phyloP scores from a whole-genome alignment of 2,329 filamentous ascomycete species.

The Fusarium staphyleae region DNA sequence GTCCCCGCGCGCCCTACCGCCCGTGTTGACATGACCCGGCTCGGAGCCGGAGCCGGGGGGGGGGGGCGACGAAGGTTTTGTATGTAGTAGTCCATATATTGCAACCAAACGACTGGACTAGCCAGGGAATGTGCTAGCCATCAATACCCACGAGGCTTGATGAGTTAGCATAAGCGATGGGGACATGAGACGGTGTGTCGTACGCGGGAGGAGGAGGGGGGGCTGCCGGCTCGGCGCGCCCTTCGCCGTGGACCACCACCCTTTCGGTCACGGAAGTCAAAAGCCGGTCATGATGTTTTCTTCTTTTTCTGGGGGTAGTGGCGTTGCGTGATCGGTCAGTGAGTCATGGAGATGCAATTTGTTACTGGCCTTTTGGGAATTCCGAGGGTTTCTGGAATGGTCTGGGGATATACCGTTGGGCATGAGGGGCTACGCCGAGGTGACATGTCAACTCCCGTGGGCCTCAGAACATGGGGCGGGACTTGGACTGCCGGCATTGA shows the following conservation, averaged over 20 bases:
- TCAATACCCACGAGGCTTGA: background rate
- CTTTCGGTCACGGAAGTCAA: background rate
- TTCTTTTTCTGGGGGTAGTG: slow-evolving; percentile 1
- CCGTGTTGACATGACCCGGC: slow-evolving; percentile 5
- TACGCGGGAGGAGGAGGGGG: too few relatives aligned
- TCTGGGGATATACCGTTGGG: background rate
- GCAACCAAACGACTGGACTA: slow-evolving; percentile 1
- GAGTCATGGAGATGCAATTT: slow-evolving; percentile 2
- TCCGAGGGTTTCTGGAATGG: background rate
- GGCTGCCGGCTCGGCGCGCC: slow-evolving; percentile 3
- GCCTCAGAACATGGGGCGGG: background rate
- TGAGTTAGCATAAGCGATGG: background rate
- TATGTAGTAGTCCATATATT: background rate
- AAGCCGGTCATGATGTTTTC: background rate
- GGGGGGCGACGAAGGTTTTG: background rate
- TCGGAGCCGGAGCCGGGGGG: slow-evolving; percentile 21
- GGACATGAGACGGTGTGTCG: too few relatives aligned
- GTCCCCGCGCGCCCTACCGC: slow-evolving; percentile 1
- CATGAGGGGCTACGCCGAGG: background rate
- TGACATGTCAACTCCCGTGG: background rate
- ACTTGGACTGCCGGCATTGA: background rate
- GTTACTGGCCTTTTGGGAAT: background rate
- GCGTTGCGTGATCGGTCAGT: slow-evolving; percentile 24
- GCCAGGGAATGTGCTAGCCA: background rate
- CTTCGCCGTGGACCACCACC: background rate